Evolutionary conservation across 352 stramenopile genomes (phyloP).

Genomic region (Bremia lactucae): DNA sequence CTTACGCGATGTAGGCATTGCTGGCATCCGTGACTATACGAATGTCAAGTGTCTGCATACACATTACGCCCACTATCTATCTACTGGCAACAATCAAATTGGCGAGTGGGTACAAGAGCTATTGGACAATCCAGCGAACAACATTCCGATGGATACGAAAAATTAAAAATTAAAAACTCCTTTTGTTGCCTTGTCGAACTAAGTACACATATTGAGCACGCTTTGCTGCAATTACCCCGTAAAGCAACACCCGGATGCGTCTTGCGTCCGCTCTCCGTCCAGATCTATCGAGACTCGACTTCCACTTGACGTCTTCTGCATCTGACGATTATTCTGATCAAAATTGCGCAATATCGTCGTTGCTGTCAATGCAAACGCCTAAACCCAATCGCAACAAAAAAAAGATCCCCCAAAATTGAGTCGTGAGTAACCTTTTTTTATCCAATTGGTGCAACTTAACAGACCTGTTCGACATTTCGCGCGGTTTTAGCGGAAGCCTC

Average conservation of each 20-base stretch:
- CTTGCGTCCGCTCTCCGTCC: conserved; percentile 6
- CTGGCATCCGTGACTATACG: conserved; percentile 41
- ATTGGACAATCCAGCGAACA: conserved; percentile 13
- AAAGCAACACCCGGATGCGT: conserved; percentile 10
- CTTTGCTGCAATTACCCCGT: conserved; percentile 1
- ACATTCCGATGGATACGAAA: too few relatives aligned
- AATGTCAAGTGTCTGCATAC: conserved; percentile 67
- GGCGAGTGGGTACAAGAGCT: conserved; percentile 58
- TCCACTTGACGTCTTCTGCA: conserved; percentile 28
- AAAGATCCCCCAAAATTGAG: too few relatives aligned
- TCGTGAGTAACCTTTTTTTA: too few relatives aligned
- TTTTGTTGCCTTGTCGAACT: conserved; percentile 9
- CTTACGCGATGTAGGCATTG: conserved; percentile 44
- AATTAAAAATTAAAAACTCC: conserved; percentile 8
- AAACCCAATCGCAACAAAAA: background rate
- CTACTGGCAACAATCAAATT: conserved; percentile 40
- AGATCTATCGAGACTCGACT: conserved; percentile 36
- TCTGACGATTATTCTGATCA: conserved; percentile 51
- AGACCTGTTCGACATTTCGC: conserved; percentile 68
- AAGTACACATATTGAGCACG: background rate
- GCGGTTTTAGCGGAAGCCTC: conserved; percentile 78
- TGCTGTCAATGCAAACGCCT: conserved; percentile 63
- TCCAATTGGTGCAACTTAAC: background rate
- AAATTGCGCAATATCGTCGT: conserved; percentile 69
- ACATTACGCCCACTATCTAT: conserved; percentile 60